Evolutionary conservation across 176 grass and related monocot species (phyloP), one percentile per base, ranked within the genome.

Genomic region (Paspalum vaginatum): DNA sequence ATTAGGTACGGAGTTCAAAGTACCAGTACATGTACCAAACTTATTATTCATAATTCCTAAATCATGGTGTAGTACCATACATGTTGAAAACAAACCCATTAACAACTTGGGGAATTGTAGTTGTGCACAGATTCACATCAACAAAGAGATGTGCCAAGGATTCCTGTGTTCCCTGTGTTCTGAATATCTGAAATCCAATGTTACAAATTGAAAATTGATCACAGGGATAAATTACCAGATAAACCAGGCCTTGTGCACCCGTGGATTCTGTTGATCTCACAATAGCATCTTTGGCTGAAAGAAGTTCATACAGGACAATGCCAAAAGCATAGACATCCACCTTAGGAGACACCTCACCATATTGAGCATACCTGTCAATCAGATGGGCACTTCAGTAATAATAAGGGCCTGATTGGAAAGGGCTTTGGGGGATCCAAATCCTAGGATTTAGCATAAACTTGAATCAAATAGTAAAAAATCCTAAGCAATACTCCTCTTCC

Each of bases 261-360:
- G 61, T 76, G 26, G 27, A 80, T 76, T 87, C 81, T 37, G 70
- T 65, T 61, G 84, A 60, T 79, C 27, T 87, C 6, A 89, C 70
- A 72, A 95, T 85, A 52, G 93, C 89, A 74, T 90, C 84, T 80
- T 95, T 95, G 44, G 81, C 93, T 81, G 93, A 95, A 83, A 92
- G 79, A 88, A 95, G 93, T 67, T 95, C 93, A 85, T 89, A 95
- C 46, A 88, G 75, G 49, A 91, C 86, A 13, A 91, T 84, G 72
- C 86, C 92, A 72, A 94, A 94, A 70, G 92, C 92, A 75, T 79
- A 94, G 27, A 94, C 89, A 81, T 94, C 92, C 50, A 94, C 76
- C 55, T 94, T 94, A 14, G 89, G 77, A 77, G 92, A 87, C 75
- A 94, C 84, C 45, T 94, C 92, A 72, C 86, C 92, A 85, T 79